Evolutionary conservation across 345 rosid genomes (phyloP), one percentile per base, ranked within the genome.

Genomic region (Camelina sativa): DNA sequence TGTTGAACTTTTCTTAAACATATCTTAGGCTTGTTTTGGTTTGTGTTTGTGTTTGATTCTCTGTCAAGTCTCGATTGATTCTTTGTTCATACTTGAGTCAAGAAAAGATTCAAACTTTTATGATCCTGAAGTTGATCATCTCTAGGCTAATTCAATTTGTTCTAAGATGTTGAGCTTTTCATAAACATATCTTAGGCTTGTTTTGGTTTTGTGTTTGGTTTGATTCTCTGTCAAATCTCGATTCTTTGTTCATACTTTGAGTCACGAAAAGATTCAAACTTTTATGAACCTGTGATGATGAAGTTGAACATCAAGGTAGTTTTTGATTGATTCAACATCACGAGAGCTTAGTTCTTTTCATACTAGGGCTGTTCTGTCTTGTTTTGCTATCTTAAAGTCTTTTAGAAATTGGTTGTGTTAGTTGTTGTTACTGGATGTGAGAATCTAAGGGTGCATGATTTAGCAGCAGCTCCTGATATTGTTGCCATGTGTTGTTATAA

Each of bases 281-380:
- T 28, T 52, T 0, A 54, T 73, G 57, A 62, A 41, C 46, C 1
- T 35, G 17, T 34, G 38, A 44, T 54, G 28, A 73, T 54, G 28
- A 73, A 55, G 6, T 44, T 64, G 37, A 55, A 46, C 7, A 32
- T 38, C 32, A 53, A 55, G 3, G 47, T 62, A 6, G 37, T 6
- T 54, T 70, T 59, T 59, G 37, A 22, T 59, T 60, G 44, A 32
- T 46, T 32, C 44, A 30, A 13, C 11, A 54, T 41, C 65, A 56
- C n/a, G 20, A 44, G 38, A 23, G 68, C n/a, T 53, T 59, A 59
- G 25, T 59, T 59, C 5, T 19, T 59, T 17, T 58, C 3, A 56
- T 56, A 15, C 11, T 8, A 5, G 6, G 6, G 7, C 19, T 46
- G 3, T 46, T 46, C 15, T 43, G 8, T 56, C 3, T 35, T 60